Conservation (phyloP, 192 early-diverging fungal genomes). For the Mortierella antarctica region DNA sequence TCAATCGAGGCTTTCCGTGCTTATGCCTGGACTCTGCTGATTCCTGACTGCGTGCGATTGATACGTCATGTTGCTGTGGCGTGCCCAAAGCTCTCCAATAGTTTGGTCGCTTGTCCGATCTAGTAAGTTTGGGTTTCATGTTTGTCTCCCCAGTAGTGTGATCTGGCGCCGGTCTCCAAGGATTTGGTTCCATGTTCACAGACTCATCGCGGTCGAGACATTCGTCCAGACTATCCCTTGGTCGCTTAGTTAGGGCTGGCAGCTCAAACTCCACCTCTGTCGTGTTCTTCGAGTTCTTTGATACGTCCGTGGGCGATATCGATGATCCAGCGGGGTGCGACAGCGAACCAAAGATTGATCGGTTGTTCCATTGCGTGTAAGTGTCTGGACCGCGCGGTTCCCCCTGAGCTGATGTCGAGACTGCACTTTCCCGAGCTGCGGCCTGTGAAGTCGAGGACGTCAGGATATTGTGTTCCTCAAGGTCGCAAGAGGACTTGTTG, state of each 20-base stretch:
- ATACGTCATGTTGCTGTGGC: conserved; percentile 1
- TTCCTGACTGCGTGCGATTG: not conserved
- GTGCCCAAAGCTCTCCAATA: conserved; percentile 26
- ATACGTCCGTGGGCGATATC: not conserved
- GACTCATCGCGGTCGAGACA: not conserved
- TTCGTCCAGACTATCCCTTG: conserved; percentile 37
- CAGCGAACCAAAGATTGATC: conserved; percentile 1
- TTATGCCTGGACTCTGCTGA: not conserved
- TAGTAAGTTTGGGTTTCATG: not conserved
- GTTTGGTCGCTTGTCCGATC: not conserved
- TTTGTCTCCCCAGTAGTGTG: not conserved
- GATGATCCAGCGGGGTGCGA: not conserved
- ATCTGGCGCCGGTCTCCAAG: not conserved
- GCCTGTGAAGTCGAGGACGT: no score
- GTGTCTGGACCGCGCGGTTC: not conserved
- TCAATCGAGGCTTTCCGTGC: not conserved
- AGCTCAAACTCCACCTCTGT: conserved; percentile 20
- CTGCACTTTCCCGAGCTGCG: not conserved
- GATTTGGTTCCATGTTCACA: no score
- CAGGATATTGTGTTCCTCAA: no score
- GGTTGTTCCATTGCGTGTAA: not conserved
- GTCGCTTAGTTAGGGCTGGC: conserved; percentile 25
- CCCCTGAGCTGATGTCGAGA: not conserved
- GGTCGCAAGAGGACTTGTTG: not conserved
- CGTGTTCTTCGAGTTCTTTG: not conserved